Conservation (phyloP, 2,329 filamentous ascomycete genomes). For the Fusarium chuoi region DNA sequence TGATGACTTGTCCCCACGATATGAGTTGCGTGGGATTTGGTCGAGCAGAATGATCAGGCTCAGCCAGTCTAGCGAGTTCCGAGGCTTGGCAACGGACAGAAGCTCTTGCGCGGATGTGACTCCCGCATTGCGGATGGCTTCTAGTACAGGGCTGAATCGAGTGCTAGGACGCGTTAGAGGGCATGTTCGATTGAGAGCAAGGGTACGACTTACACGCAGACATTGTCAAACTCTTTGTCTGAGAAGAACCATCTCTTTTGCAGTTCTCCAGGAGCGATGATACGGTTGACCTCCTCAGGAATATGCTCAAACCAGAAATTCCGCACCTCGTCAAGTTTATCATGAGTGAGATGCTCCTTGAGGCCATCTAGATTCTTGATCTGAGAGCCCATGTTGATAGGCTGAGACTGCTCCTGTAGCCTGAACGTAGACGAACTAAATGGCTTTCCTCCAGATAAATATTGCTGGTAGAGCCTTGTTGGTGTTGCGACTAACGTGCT, state of each 20-base stretch:
- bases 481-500: neutral
- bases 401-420: neutral
- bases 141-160: conserved; percentile 48
- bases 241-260: conserved; percentile 50
- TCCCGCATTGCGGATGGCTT: conserved; percentile 46
- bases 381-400: conserved; percentile 3
- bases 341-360: conserved; percentile 41
- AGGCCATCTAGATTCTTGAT: conserved; percentile 9
- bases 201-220: conserved; percentile 47
- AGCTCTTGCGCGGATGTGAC: conserved; percentile 46
- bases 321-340: conserved; percentile 45
- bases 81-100: conserved; percentile 42
- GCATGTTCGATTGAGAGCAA: fast-evolving
- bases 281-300: conserved; percentile 36
- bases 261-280: conserved; percentile 43
- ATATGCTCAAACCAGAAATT: conserved; percentile 55
- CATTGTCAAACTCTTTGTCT: conserved; percentile 48
- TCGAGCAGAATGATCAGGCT: conserved; percentile 68
- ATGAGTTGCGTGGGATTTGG: conserved; percentile 71
- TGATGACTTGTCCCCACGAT: conserved; percentile 58
- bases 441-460: neutral
- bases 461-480: neutral
- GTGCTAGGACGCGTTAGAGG: conserved; percentile 33
- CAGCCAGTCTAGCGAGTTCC: conserved; percentile 53
- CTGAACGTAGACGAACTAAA: conserved; percentile 10